A percentile compares a stretch with the other conserved stretches of the same genome.
Evolutionary conservation across 371 early-diverging fungal species (phyloP).

Genomic region (Blakeslea trispora): DNA sequence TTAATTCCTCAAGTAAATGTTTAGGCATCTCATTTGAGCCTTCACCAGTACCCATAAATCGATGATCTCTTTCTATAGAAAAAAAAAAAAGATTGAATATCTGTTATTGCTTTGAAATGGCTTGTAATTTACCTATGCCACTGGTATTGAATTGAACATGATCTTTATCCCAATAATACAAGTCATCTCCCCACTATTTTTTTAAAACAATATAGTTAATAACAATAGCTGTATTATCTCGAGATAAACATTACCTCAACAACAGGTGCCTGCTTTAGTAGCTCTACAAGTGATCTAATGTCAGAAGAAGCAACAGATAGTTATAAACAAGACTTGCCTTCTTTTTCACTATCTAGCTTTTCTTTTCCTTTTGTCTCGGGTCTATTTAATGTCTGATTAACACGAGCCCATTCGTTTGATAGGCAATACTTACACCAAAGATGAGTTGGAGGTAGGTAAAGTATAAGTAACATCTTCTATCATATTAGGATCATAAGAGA

Average conservation of each 20-base stretch:
- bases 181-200: constrained; percentile 67
- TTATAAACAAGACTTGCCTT: constrained; percentile 24
- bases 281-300: constrained; percentile 23
- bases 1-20: constrained; percentile 50
- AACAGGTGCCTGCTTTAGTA: constrained; percentile 63
- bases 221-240: neutral
- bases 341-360: constrained; percentile 24
- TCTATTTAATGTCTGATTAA: neutral
- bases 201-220: neutral
- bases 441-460: constrained; percentile 11
- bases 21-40: constrained; percentile 61
- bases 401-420: too few species aligned
- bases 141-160: constrained; percentile 65
- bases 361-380: constrained; percentile 29
- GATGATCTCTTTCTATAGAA: constrained; percentile 61
- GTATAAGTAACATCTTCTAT: constrained; percentile 50
- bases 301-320: neutral
- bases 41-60: constrained; percentile 69
- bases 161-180: constrained; percentile 71
- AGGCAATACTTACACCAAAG: neutral
- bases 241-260: constrained; percentile 42
- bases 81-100: too few species aligned
- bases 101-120: too few species aligned
- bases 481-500: constrained; percentile 51
- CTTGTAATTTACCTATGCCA: constrained; percentile 57